Conservation (phyloP, 495 filamentous ascomycete species). For the Penicillium pancosmium region DNA sequence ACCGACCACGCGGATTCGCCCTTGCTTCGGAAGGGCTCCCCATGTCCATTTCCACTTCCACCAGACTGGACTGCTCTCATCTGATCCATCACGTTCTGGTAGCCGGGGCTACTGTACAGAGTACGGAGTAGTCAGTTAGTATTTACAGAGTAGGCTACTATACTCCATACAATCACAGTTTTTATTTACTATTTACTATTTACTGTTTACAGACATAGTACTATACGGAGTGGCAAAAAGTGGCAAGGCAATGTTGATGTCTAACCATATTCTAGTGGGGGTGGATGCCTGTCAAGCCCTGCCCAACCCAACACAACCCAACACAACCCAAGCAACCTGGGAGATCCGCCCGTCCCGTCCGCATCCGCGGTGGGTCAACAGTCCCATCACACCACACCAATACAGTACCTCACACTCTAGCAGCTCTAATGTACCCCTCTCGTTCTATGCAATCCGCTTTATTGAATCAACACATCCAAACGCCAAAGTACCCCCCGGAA, state of each 20-base stretch:
- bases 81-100: constrained; percentile 19
- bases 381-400: not conserved
- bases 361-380: constrained; percentile 13
- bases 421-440: constrained; percentile 3
- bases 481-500: constrained; percentile 9
- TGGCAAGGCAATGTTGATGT: not conserved
- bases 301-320: too few relatives aligned
- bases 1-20: constrained; percentile 12
- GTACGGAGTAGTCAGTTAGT: not conserved
- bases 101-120: too few relatives aligned
- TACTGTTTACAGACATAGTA: not conserved
- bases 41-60: too few relatives aligned
- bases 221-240: not conserved
- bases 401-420: too few relatives aligned
- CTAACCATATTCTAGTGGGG: not conserved
- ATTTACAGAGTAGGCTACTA: too few relatives aligned
- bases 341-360: constrained; percentile 26
- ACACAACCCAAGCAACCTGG: not conserved
- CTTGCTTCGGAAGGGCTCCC: not conserved
- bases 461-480: constrained; percentile 22
- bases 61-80: constrained; percentile 10
- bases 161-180: not conserved
- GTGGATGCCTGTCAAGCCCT: not conserved
- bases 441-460: constrained; percentile 7
- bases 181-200: not conserved